Base-by-base conservation (phyloP, 2,329 filamentous ascomycete species). In the Colletotrichum magnum region DNA sequence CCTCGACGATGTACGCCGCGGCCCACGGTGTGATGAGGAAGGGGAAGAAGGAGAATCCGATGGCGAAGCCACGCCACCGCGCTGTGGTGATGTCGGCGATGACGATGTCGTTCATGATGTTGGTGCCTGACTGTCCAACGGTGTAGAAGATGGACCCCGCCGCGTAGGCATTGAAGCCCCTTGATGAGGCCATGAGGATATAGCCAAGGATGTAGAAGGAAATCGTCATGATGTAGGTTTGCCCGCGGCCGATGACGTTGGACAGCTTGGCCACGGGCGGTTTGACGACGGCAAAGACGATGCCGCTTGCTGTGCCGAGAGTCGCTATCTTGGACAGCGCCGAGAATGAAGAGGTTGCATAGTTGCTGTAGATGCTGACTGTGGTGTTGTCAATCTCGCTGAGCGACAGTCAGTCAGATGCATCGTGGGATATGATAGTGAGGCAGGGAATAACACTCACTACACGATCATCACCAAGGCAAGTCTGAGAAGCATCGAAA, bases 11-110 rank as follows among this genome's bases (percentile, higher is more conserved):
- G 18, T 72, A 73, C 2, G 73, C 72, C 7, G 75, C 75, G 52
- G 77, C 72, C 72, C 75, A 81, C 1, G 77, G 76, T 3, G 78
- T 83, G 54, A 77, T 75, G 64, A 83, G 76, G 59, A 77, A 81
- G 0, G 80, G 77, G 18, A 77, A 75, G 32, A 73, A 73, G 26
- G 75, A 74, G 39, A 80, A 74, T 50, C 74, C 76, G 32, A 77
- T 77, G 43, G 75, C 75, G 41, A 81, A 68, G 28, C 64, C 64
- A 53, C 64, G 59, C 64, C 64, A 68, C 2, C 64, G 56, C 5
- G 64, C 64, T 2, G 59, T 64, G 6, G 64, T 64, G 59, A 68
- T 64, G 15, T 68, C 64, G 64, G 64, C 64, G 16, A 68, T 63
- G 18, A 68, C 52, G 32, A 68, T 58, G 28, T 68, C 59, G 18